phyloP scores from a whole-genome alignment of 306 rosid genomes.

The Vicia sativa region DNA sequence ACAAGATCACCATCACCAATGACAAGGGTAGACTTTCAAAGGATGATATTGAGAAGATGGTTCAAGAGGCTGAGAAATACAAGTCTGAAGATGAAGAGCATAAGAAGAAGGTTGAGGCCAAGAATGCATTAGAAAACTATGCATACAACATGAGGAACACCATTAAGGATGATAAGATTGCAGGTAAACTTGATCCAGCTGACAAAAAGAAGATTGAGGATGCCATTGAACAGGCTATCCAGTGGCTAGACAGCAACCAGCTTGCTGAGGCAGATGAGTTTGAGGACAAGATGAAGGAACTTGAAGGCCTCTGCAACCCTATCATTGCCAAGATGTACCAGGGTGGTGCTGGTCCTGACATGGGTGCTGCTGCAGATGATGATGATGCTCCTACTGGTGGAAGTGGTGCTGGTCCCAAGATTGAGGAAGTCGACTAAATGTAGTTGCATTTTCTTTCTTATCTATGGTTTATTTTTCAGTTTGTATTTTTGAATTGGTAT shows the following conservation, averaged over 20 bases:
- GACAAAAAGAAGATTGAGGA: conserved; percentile 76
- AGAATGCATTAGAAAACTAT: conserved; percentile 54
- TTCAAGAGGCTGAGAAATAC: conserved; percentile 76
- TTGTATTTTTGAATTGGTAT: background rate
- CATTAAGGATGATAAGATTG: conserved; percentile 65
- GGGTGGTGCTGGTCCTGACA: conserved; percentile 54
- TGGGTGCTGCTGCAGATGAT: conserved; percentile 26
- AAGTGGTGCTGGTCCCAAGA: conserved; percentile 47
- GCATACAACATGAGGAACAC: conserved; percentile 80
- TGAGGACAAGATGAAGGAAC: conserved; percentile 73
- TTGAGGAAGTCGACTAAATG: conserved; percentile 49
- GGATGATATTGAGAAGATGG: conserved; percentile 81
- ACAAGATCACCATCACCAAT: conserved; percentile 71
- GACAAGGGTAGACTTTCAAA: conserved; percentile 74
- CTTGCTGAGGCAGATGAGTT: conserved; percentile 56
- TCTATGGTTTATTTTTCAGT: background rate
- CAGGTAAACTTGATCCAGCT: conserved; percentile 50
- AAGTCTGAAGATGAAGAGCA: conserved; percentile 75
- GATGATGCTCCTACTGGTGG: conserved; percentile 42
- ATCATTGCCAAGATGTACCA: conserved; percentile 59
- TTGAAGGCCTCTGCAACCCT: conserved; percentile 62
- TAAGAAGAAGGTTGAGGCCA: conserved; percentile 68
- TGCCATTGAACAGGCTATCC: conserved; percentile 61
- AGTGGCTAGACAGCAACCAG: conserved; percentile 67
- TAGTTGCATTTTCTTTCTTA: background rate